These are phyloP conservation scores for Liriodendron chinense DNA, from an alignment of 164 flowering plant species.

Conservation along the genomic window DNA sequence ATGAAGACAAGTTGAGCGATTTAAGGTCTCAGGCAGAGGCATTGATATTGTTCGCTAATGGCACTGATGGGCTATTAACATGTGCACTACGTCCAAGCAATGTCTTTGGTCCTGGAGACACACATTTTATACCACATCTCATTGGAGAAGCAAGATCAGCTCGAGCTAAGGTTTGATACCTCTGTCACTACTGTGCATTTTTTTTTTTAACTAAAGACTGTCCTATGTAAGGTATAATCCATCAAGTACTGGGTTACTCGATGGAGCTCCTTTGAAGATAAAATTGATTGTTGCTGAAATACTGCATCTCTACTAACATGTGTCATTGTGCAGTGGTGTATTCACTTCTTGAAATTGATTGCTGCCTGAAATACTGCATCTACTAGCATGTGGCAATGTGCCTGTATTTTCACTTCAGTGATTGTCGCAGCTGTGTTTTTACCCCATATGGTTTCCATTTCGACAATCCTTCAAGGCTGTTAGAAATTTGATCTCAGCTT, in stretches of 20 bases:
- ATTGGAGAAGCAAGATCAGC: conserved; percentile 54
- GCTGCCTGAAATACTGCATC: no score
- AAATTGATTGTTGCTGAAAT: background rate
- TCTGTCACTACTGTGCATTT: background rate
- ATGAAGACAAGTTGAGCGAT: conserved; percentile 48
- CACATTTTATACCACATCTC: conserved; percentile 48
- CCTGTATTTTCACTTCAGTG: no score
- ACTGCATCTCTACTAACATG: background rate
- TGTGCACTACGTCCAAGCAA: conserved; percentile 86
- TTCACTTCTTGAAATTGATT: background rate
- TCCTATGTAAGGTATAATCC: background rate
- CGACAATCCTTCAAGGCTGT: background rate
- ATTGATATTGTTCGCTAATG: conserved; percentile 58
- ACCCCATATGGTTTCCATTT: background rate
- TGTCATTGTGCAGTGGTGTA: background rate
- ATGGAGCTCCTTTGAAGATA: background rate
- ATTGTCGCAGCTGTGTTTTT: background rate
- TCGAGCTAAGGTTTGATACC: conserved; percentile 59
- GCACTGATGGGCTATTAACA: conserved; percentile 66
- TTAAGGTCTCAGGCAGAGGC: conserved; percentile 88
- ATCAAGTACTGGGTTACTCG: background rate
- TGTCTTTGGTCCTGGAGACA: conserved; percentile 87
- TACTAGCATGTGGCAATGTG: no score
- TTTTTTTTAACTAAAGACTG: background rate
- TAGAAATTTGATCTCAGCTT: no score